A percentile compares a stretch with the other conserved stretches of the same genome.
Evolutionary conservation across 345 rosid species (phyloP).

Genomic region (Moricandia arvensis): DNA sequence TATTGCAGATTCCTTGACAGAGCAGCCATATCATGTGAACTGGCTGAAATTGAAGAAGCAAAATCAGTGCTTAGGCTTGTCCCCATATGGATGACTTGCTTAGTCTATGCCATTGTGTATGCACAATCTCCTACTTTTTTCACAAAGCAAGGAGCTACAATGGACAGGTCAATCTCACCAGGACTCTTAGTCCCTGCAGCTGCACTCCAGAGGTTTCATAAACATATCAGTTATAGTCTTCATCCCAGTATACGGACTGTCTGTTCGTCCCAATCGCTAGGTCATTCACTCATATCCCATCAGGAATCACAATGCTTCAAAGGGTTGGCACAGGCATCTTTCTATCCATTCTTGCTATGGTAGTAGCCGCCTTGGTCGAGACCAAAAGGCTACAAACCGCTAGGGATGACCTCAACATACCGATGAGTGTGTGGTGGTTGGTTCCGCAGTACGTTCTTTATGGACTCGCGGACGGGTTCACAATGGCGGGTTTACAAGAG

Average conservation of each 20-base stretch:
- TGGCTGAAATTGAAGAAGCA: constrained; percentile 50
- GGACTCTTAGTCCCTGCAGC: constrained; percentile 51
- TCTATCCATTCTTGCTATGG: constrained; percentile 27
- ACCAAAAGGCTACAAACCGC: constrained; percentile 30
- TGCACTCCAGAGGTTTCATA: constrained; percentile 45
- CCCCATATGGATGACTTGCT: constrained; percentile 52
- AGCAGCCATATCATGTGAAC: constrained; percentile 38
- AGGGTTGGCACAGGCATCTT: constrained; percentile 36
- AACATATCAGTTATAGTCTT: constrained; percentile 37
- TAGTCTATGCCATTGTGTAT: constrained; percentile 44
- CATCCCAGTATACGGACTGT: constrained; percentile 50
- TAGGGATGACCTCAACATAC: constrained; percentile 7
- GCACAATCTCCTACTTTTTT: constrained; percentile 55
- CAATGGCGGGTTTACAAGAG: constrained; percentile 56
- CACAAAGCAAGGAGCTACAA: constrained; percentile 56
- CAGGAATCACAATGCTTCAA: constrained; percentile 42
- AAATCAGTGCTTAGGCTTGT: constrained; percentile 44
- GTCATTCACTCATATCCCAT: constrained; percentile 17
- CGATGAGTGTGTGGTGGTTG: constrained; percentile 41
- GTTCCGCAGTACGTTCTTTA: constrained; percentile 29
- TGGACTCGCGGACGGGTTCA: constrained; percentile 39
- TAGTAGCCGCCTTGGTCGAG: constrained; percentile 40
- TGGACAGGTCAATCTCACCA: constrained; percentile 47
- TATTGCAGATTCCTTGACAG: constrained; percentile 55
- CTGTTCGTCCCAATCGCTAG: constrained; percentile 44